Percentiles rank a stretch among this genome's conserved stretches.
Conservation (phyloP, 1,284 basidiomycete genomes). For the Melampsora abietis-canadensis region DNA sequence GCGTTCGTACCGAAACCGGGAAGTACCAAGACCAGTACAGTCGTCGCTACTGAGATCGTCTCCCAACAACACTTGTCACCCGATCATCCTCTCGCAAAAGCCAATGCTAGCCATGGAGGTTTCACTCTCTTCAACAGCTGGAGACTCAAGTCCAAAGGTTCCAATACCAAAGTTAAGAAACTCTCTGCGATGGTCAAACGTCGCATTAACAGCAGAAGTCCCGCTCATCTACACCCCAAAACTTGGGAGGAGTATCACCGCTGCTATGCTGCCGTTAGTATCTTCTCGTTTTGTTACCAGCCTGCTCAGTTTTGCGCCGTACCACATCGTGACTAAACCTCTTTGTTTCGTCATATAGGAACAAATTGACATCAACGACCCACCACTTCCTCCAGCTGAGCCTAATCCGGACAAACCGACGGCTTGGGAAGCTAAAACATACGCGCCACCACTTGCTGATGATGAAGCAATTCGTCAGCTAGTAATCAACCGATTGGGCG, state of each 20-base stretch:
- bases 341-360: background rate
- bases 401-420: slow-evolving; percentile 19
- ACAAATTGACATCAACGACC: slow-evolving; percentile 12
- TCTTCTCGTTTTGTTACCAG: background rate
- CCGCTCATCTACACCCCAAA: slow-evolving; percentile 46
- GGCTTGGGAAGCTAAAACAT: slow-evolving; percentile 8
- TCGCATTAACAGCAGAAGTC: slow-evolving; percentile 47
- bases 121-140: slow-evolving; percentile 18
- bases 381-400: slow-evolving; percentile 42
- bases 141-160: slow-evolving; percentile 21
- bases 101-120: background rate
- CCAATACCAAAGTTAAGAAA: slow-evolving; percentile 23
- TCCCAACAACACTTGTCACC: background rate
- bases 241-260: slow-evolving; percentile 48
- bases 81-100: background rate
- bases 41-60: slow-evolving; percentile 4
- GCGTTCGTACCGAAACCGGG: slow-evolving; percentile 7
- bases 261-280: slow-evolving; percentile 47
- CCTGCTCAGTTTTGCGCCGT: too few species aligned
- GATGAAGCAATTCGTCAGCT: slow-evolving; percentile 32
- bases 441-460: slow-evolving; percentile 14
- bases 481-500: slow-evolving; percentile 17
- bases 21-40: slow-evolving; percentile 1
- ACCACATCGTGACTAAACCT: background rate
- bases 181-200: slow-evolving; percentile 20